These are phyloP conservation scores for Rhinocladiella mackenziei DNA, from an alignment of 2,329 filamentous ascomycete genomes.

Conservation along the genomic window DNA sequence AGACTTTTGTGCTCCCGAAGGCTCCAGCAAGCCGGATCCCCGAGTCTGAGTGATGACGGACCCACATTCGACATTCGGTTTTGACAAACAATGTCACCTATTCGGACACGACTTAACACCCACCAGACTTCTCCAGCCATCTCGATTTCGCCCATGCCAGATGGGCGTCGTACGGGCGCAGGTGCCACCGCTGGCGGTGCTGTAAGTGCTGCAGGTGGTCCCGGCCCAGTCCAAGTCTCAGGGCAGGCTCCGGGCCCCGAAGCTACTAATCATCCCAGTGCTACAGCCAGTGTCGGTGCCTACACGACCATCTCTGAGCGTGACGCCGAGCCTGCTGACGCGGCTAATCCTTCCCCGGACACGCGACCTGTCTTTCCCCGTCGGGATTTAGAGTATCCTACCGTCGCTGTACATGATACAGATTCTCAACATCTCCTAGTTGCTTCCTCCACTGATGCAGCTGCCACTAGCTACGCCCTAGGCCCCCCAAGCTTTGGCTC, in stretches of 20 bases:
- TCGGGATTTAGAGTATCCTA: slow-evolving; percentile 16
- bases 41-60: slow-evolving; percentile 27
- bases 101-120: slow-evolving; percentile 20
- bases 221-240: slow-evolving; percentile 7
- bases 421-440: slow-evolving; percentile 18
- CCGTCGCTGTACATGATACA: slow-evolving; percentile 16
- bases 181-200: slow-evolving; percentile 1
- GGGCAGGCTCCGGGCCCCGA: slow-evolving; percentile 1
- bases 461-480: slow-evolving; percentile 22
- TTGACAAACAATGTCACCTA: slow-evolving; percentile 20
- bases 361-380: slow-evolving; percentile 19
- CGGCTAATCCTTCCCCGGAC: slow-evolving; percentile 25
- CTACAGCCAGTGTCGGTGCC: slow-evolving; percentile 8
- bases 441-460: slow-evolving; percentile 19
- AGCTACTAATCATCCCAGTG: slow-evolving; percentile 23
- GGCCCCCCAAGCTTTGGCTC: slow-evolving; percentile 23
- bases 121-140: slow-evolving; percentile 26
- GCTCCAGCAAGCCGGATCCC: slow-evolving; percentile 8
- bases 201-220: background rate
- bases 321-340: slow-evolving; percentile 25
- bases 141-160: slow-evolving; percentile 21
- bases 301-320: slow-evolving; percentile 14
- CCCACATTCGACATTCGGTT: slow-evolving; percentile 20
- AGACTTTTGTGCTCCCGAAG: slow-evolving; percentile 8
- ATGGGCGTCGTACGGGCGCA: slow-evolving; percentile 11